A percentile compares a stretch with the other conserved stretches of the same genome.
phyloP scores from a whole-genome alignment of 2,329 filamentous ascomycete species.

The Simplicillium sp. region DNA sequence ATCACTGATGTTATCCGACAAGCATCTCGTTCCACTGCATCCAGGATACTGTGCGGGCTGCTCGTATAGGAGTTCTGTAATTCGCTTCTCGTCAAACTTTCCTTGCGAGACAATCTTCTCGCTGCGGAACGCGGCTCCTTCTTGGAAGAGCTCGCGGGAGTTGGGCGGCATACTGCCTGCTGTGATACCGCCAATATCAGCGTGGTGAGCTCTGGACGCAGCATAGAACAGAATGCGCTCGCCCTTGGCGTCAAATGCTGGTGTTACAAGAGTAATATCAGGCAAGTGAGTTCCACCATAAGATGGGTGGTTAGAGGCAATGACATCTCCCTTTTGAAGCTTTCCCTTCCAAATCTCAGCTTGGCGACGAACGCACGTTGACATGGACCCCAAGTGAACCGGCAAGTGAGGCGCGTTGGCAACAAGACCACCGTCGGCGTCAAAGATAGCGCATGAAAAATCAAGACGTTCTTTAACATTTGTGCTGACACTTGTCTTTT shows the following conservation, averaged over 20 bases:
- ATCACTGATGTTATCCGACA: slow-evolving; percentile 76
- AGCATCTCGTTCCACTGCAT: slow-evolving; percentile 68
- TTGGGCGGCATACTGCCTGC: slow-evolving; percentile 76
- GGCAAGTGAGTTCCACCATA: slow-evolving; percentile 77
- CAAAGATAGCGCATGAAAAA: slow-evolving; percentile 75
- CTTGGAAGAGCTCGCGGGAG: slow-evolving; percentile 53
- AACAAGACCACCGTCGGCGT: slow-evolving; percentile 64
- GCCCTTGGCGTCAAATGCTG: slow-evolving; percentile 56
- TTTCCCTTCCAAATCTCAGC: slow-evolving; percentile 72
- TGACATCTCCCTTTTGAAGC: slow-evolving; percentile 67
- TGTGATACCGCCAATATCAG: slow-evolving; percentile 76
- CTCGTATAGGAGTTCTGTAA: slow-evolving; percentile 61
- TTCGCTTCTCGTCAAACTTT: slow-evolving; percentile 67
- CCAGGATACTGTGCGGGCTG: slow-evolving; percentile 67
- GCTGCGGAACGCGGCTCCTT: slow-evolving; percentile 53
- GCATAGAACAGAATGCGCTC: slow-evolving; percentile 74
- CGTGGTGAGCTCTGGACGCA: slow-evolving; percentile 70
- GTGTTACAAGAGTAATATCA: slow-evolving; percentile 73
- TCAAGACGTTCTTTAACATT: slow-evolving; percentile 78
- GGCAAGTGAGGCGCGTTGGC: slow-evolving; percentile 74
- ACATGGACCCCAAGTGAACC: slow-evolving; percentile 76
- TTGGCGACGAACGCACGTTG: slow-evolving; percentile 69
- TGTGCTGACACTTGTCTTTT: slow-evolving; percentile 72
- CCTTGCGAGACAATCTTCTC: slow-evolving; percentile 68
- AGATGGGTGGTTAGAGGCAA: slow-evolving; percentile 77